Evolutionary conservation across 176 grass and related monocot genomes (phyloP).

Genomic region (Musa beccarii): DNA sequence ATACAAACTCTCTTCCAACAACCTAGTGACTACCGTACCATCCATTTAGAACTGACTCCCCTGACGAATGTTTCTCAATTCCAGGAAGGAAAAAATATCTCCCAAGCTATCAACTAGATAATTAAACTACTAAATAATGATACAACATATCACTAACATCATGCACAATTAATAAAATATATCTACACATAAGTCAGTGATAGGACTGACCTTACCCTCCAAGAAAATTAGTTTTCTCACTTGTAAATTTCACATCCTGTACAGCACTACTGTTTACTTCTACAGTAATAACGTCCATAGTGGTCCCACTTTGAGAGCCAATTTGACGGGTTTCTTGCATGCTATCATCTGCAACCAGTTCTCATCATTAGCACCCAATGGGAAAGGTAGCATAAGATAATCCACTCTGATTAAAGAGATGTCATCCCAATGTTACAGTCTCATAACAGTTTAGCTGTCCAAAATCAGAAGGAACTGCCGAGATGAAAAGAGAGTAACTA

Average conservation of each 20-base stretch:
- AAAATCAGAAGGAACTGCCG: background rate
- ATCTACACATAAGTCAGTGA: background rate
- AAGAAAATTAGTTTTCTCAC: conserved; percentile 26
- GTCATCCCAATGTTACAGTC: background rate
- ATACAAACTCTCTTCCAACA: too few relatives aligned
- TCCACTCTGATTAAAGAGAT: conserved; percentile 2
- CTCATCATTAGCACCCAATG: conserved; percentile 38
- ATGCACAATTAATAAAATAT: background rate
- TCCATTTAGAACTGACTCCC: too few relatives aligned
- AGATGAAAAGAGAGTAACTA: background rate
- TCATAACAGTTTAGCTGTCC: background rate
- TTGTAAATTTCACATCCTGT: conserved; percentile 35
- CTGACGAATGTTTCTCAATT: too few relatives aligned
- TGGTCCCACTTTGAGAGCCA: conserved; percentile 46
- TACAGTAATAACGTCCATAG: conserved; percentile 35
- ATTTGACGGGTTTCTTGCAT: conserved; percentile 29
- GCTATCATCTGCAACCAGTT: conserved; percentile 76
- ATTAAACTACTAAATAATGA: too few relatives aligned
- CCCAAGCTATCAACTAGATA: too few relatives aligned
- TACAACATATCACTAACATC: background rate
- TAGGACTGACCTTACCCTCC: conserved; percentile 92
- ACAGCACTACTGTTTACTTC: conserved; percentile 29
- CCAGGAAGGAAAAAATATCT: too few relatives aligned
- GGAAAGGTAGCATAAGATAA: background rate
- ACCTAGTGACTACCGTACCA: too few relatives aligned